Evolutionary conservation across 2,329 filamentous ascomycete genomes (phyloP).

Genomic region (Calonectria henricotiae): DNA sequence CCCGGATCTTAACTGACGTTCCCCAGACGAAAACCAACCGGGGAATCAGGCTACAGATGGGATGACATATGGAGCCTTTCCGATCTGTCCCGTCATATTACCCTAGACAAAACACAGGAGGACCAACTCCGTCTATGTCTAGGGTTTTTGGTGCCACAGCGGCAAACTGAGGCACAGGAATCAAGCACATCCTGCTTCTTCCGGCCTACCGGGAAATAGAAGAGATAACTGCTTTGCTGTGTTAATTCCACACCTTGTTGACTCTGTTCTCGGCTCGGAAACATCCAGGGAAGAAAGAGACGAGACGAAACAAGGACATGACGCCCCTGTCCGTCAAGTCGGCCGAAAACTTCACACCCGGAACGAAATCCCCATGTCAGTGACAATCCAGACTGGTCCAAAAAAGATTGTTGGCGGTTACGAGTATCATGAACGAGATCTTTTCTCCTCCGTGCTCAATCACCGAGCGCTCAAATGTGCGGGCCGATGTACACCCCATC

Average conservation of each 20-base stretch:
- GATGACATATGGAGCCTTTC: constrained; percentile 32
- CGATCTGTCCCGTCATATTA: constrained; percentile 29
- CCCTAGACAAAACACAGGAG: constrained; percentile 25
- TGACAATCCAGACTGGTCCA: constrained; percentile 9
- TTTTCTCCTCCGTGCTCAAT: constrained; percentile 30
- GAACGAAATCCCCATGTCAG: constrained; percentile 28
- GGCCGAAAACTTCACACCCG: constrained; percentile 31
- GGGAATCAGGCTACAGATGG: constrained; percentile 38
- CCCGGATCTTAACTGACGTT: constrained; percentile 19
- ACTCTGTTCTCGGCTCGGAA: constrained; percentile 1
- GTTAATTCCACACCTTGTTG: constrained; percentile 11
- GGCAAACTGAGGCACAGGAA: neutral
- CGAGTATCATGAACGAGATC: constrained; percentile 3
- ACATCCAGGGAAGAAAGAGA: constrained; percentile 9
- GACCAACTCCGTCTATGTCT: neutral
- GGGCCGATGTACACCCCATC: constrained; percentile 36
- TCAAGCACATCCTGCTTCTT: neutral
- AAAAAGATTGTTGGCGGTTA: constrained; percentile 5
- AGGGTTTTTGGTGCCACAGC: neutral
- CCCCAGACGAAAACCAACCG: constrained; percentile 35
- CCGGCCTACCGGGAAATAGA: constrained; percentile 1
- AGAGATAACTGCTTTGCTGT: constrained; percentile 3
- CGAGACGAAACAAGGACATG: constrained; percentile 27
- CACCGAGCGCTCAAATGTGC: constrained; percentile 30
- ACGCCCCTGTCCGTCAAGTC: constrained; percentile 29